phyloP scores from a whole-genome alignment of 164 flowering plant species.

The grape (Vitis vinifera) region DNA sequence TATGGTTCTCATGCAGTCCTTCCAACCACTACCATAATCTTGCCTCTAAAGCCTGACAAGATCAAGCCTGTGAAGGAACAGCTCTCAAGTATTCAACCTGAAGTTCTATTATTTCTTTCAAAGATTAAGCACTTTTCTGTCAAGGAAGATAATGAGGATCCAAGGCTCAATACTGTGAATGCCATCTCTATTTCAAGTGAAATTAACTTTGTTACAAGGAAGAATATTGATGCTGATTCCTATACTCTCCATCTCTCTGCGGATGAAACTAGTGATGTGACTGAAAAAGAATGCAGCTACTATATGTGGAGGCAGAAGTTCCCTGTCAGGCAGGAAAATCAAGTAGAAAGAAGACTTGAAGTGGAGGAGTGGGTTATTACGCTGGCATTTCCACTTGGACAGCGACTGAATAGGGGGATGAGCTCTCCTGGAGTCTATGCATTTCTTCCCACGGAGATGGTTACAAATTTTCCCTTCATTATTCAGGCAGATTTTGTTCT shows the following conservation, averaged over 20 bases:
- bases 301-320: constrained; percentile 73
- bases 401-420: constrained; percentile 43
- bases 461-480: constrained; percentile 59
- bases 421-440: constrained; percentile 56
- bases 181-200: constrained; percentile 55
- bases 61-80: constrained; percentile 56
- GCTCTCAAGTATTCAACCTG: constrained; percentile 62
- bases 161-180: constrained; percentile 37
- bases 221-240: constrained; percentile 64
- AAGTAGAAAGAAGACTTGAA: constrained; percentile 44
- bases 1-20: constrained; percentile 40
- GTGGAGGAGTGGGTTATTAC: constrained; percentile 54
- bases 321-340: constrained; percentile 42
- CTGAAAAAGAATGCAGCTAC: constrained; percentile 41
- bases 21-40: constrained; percentile 51
- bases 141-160: constrained; percentile 41
- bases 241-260: constrained; percentile 53
- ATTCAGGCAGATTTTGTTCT: constrained; percentile 63
- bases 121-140: constrained; percentile 60
- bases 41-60: constrained; percentile 67
- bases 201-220: constrained; percentile 42
- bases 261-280: constrained; percentile 21
- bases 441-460: constrained; percentile 68
- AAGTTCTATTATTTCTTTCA: constrained; percentile 58
- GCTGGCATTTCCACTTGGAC: constrained; percentile 53